These are phyloP conservation scores for Venturia oleaginea DNA, from an alignment of 2,329 filamentous ascomycete genomes.

Conservation along the genomic window DNA sequence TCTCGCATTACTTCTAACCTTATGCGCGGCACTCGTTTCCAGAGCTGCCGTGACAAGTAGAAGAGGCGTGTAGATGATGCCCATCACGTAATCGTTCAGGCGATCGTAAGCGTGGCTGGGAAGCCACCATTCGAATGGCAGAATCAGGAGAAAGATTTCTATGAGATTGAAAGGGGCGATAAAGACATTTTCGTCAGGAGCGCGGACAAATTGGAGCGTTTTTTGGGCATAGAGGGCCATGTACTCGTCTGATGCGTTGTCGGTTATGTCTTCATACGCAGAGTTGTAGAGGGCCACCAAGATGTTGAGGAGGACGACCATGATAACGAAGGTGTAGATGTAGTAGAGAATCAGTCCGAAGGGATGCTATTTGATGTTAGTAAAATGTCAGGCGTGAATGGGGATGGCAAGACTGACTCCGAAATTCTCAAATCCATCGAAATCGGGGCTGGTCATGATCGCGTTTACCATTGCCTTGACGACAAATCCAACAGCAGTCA, in stretches of 20 bases:
- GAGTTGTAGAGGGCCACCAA: slow-evolving; percentile 96
- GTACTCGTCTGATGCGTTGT: slow-evolving; percentile 89
- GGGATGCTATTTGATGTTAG: slow-evolving; percentile 46
- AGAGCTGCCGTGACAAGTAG: slow-evolving; percentile 66
- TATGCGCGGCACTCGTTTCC: slow-evolving; percentile 37
- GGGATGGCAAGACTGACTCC: slow-evolving; percentile 34
- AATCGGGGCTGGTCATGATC: slow-evolving; percentile 86
- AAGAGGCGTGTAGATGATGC: slow-evolving; percentile 71
- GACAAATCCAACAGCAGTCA: slow-evolving; percentile 58
- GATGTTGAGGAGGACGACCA: slow-evolving; percentile 90
- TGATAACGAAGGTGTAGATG: slow-evolving; percentile 93
- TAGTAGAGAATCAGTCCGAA: slow-evolving; percentile 97
- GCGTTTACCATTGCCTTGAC: slow-evolving; percentile 78
- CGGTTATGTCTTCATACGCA: slow-evolving; percentile 89
- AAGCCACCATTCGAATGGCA: slow-evolving; percentile 96
- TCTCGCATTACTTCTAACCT: slow-evolving; percentile 63
- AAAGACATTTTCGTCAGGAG: slow-evolving; percentile 96
- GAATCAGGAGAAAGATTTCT: slow-evolving; percentile 68
- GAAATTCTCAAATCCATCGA: slow-evolving; percentile 80
- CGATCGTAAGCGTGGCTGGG: slow-evolving; percentile 61
- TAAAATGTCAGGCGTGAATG: background rate
- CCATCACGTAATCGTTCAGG: slow-evolving; percentile 87
- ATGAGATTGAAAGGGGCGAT: slow-evolving; percentile 93
- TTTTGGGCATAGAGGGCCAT: slow-evolving; percentile 88
- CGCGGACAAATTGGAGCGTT: slow-evolving; percentile 93